These are phyloP conservation scores for Pharus latifolius DNA, from an alignment of 176 grass and related monocot species.

Conservation along the genomic window DNA sequence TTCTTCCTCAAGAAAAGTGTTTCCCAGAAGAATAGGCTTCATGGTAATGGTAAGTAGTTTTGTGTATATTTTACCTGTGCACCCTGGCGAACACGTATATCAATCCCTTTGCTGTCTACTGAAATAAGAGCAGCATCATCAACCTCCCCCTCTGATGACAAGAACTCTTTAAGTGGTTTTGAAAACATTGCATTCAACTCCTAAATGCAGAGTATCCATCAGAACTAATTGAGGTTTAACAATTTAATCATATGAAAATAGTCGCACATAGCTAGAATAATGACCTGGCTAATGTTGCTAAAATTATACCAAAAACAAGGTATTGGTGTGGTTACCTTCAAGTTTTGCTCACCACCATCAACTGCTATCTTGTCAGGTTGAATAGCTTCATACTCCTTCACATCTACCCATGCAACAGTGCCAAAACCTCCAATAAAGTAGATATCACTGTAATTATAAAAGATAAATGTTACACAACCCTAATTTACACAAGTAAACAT, in stretches of 20 bases:
- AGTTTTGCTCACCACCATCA: conserved; percentile 74
- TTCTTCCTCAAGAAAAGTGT: not conserved
- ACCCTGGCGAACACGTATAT: conserved; percentile 93
- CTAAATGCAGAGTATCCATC: conserved; percentile 25
- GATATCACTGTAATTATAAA: conserved; percentile 55
- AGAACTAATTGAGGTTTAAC: not conserved
- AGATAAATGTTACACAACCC: not conserved
- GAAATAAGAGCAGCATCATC: conserved; percentile 98
- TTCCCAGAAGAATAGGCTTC: not conserved
- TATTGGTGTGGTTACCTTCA: conserved; percentile 51
- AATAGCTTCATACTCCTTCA: conserved; percentile 77
- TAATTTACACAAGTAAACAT: not conserved
- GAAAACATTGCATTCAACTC: conserved; percentile 93
- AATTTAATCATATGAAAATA: not conserved
- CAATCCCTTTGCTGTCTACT: conserved; percentile 96
- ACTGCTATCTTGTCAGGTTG: conserved; percentile 92
- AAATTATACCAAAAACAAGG: not conserved
- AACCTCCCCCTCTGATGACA: conserved; percentile 74
- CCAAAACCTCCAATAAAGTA: conserved; percentile 99
- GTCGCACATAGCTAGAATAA: not conserved
- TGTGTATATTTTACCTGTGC: conserved; percentile 60
- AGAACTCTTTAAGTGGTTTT: conserved; percentile 75
- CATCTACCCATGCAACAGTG: conserved; percentile 95
- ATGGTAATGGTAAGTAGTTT: not conserved
- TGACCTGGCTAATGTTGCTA: not conserved